Percentiles rank a stretch among this genome's conserved stretches.
Evolutionary conservation across 1,139 yeast genomes (phyloP).

Genomic region (Kodamaea alishanica): DNA sequence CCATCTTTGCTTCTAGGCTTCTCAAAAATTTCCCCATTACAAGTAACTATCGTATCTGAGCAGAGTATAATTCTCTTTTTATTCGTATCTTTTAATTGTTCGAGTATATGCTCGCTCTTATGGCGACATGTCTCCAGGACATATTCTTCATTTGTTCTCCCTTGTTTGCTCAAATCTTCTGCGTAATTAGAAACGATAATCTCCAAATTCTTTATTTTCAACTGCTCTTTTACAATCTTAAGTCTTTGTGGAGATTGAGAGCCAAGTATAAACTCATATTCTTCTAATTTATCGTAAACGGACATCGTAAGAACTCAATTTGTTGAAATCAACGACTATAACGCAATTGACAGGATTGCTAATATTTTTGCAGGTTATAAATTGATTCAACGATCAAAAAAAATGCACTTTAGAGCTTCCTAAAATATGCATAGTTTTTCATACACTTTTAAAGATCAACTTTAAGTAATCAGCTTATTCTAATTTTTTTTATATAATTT

Average conservation of each 20-base stretch:
- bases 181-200: conserved; percentile 60
- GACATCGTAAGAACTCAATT: conserved; percentile 7
- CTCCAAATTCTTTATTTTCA: conserved; percentile 53
- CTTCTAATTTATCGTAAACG: conserved; percentile 23
- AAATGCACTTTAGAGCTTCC: no score
- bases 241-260: conserved; percentile 80
- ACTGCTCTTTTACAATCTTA: conserved; percentile 57
- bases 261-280: conserved; percentile 57
- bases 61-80: conserved; percentile 45
- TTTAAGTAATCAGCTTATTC: neutral
- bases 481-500: neutral
- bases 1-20: conserved; percentile 58
- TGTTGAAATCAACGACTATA: no score
- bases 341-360: no score
- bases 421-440: no score
- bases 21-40: conserved; percentile 61
- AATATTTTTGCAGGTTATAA: no score
- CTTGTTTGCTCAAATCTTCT: conserved; percentile 64
- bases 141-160: conserved; percentile 53
- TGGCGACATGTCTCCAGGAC: conserved; percentile 66
- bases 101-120: conserved; percentile 56
- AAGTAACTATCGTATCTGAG: conserved; percentile 84
- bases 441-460: neutral
- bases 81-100: conserved; percentile 23
- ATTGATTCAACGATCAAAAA: no score